These are phyloP conservation scores for Neonectria hederae DNA, from an alignment of 2,329 filamentous ascomycete genomes.

Conservation along the genomic window DNA sequence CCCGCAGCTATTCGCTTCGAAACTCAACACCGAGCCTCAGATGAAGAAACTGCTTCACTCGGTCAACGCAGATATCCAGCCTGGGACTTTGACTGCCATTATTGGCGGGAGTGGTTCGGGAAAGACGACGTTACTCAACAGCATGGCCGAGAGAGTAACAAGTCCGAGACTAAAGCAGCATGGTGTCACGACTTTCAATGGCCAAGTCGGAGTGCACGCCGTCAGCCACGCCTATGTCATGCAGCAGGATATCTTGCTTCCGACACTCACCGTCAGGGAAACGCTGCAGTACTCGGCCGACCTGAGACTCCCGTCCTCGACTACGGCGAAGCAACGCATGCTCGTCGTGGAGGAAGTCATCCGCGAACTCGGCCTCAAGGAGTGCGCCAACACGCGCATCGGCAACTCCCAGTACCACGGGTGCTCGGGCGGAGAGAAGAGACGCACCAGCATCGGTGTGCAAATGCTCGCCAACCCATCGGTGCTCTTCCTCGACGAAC, in stretches of 20 bases:
- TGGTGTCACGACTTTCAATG: slow-evolving; percentile 71
- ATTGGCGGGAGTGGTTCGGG: slow-evolving; percentile 79
- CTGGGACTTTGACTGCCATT: slow-evolving; percentile 77
- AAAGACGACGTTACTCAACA: slow-evolving; percentile 77
- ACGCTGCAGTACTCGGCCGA: slow-evolving; percentile 79
- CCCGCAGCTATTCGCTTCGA: slow-evolving; percentile 50
- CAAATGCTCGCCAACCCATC: slow-evolving; percentile 83
- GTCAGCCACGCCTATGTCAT: slow-evolving; percentile 76
- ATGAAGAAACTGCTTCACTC: slow-evolving; percentile 68
- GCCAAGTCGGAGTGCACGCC: slow-evolving; percentile 59
- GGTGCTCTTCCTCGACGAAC: slow-evolving; percentile 80
- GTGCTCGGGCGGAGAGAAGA: slow-evolving; percentile 82
- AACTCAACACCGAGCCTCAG: slow-evolving; percentile 48
- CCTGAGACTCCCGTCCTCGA: slow-evolving; percentile 72
- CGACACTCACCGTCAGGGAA: slow-evolving; percentile 78
- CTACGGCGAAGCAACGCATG: slow-evolving; percentile 65
- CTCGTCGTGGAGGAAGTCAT: slow-evolving; percentile 80
- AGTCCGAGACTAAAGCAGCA: slow-evolving; percentile 60
- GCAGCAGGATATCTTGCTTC: slow-evolving; percentile 79
- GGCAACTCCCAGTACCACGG: slow-evolving; percentile 77
- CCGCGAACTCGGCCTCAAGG: slow-evolving; percentile 77
- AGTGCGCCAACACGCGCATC: slow-evolving; percentile 79
- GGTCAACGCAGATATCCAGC: slow-evolving; percentile 70
- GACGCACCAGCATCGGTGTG: slow-evolving; percentile 79
- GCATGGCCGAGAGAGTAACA: slow-evolving; percentile 74